Evolutionary conservation across 208 protist species (phyloP), one percentile per base, ranked within the genome.

Genomic region (Leishmania tarentolae): DNA sequence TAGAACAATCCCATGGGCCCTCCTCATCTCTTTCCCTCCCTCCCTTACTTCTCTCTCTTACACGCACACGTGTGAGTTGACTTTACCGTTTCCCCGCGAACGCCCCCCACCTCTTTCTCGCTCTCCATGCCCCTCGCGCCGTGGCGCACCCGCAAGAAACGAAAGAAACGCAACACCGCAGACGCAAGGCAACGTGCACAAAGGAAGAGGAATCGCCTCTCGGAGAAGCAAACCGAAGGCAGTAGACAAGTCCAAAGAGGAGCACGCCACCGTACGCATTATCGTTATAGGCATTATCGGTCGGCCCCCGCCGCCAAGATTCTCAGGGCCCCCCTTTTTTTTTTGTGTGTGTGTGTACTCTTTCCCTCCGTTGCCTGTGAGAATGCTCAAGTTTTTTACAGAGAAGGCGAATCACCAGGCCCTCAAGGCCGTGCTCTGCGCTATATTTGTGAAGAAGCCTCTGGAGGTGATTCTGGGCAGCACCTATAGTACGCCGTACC

Each of bases 381-480:
- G 44, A 52, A 79, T 86, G 65, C 66, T 87, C 53, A 93, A 90
- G 69, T 76, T 98, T 47, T 92, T 96, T 65, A 94, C 94, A 3
- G 94, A 97, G 76, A 95, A 94, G 85, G 94, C 94, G 75, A 97
- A 97, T 85, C 88, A 95, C 76, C 90, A 97, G 84, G 92, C 94
- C 61, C 89, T 97, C 63, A 96, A 97, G 88, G 88, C 88, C 21
- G 73, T 97, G 76, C 87, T 97, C 17, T 88, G 84, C 70, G 91
- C 90, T 47, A 71, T 88, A 74, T 88, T 91, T 79, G 75, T 83
- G 52, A 77, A 87, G 61, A 79, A 76, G 61, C 93, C 91, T 21
- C 84, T 96, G 46, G 89, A 94, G 84, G 87, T 97, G 56, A 86
- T 78, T 15, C 89, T 97, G 28, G 87, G 85, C 28, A 88, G 89